Evolutionary conservation across 2,329 filamentous ascomycete species (phyloP), one percentile per base, ranked within the genome.

Genomic region (Phialophora expanda): DNA sequence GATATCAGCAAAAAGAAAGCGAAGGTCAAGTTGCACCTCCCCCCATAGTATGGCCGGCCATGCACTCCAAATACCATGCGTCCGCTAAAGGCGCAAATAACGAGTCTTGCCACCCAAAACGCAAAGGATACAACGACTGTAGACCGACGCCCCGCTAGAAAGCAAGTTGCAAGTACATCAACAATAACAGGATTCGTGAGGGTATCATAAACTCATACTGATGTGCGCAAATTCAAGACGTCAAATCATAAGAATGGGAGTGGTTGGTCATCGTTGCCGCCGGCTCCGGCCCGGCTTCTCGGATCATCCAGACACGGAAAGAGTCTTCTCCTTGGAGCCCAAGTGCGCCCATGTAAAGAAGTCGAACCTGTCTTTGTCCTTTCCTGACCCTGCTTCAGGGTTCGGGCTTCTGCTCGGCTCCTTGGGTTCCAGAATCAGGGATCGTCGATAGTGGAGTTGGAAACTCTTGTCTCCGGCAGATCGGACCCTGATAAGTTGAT

Each of bases 381-480:
- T 76, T 57, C 80, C 78, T 11, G 77, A 72, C 46, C 32, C 56
- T 38, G 71, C 66, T 32, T 76, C 74, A 17, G 69, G 67, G 56
- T 70, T 73, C 54, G 69, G 61, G 60, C 64, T 61, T 66, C 67
- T 64, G 63, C 51, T 60, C 24, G 64, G 61, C 56, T 81, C 79
- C 63, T 77, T 74, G 1, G 93, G 93, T 76, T 97, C 93, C 26
- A 97, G 84, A 30, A 93, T 80, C 53, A 96, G 83, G 66, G 92
- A 96, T 75, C 94, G 92, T 70, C 93, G 88, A 77, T 96, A 96
- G 76, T 89, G 88, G 69, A 83, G 85, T 69, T 88, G 86, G 14
- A 88, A 84, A 72, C 86, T 87, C 66, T 85, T 84, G 62, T 88
- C 84, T 61, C 87, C 86, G 22, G 81, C 84, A 12, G 80, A 84